phyloP scores from a whole-genome alignment of 257 asterid species.

The Fraxinus quadrangulata region DNA sequence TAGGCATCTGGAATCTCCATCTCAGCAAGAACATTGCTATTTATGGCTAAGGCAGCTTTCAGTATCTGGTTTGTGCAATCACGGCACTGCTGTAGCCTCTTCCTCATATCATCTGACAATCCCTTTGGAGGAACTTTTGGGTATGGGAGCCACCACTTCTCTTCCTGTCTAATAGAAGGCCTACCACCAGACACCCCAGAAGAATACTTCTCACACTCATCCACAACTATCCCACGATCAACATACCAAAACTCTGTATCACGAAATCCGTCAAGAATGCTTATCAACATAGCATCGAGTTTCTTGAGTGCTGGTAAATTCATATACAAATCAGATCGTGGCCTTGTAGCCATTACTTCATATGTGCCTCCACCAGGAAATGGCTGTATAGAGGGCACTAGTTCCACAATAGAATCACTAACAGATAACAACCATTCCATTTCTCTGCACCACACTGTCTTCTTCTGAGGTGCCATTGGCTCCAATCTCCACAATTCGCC shows the following conservation, averaged over 20 bases:
- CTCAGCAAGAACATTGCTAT: slow-evolving; percentile 81
- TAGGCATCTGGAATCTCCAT: slow-evolving; percentile 92
- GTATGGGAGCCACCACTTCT: slow-evolving; percentile 99
- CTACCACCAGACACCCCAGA: slow-evolving; percentile 54
- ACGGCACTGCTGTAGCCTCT: slow-evolving; percentile 89
- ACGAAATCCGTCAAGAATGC: slow-evolving; percentile 80
- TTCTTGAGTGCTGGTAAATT: slow-evolving; percentile 97
- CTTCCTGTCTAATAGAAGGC: slow-evolving; percentile 95
- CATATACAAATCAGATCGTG: slow-evolving; percentile 76
- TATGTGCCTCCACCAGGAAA: slow-evolving; percentile 81
- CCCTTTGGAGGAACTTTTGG: slow-evolving; percentile 94
- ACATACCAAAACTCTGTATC: slow-evolving; percentile 90
- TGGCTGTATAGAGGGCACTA: slow-evolving; percentile 82
- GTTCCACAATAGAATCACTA: slow-evolving; percentile 90
- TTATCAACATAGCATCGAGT: slow-evolving; percentile 88
- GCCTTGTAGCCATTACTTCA: slow-evolving; percentile 84
- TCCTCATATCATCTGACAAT: slow-evolving; percentile 73
- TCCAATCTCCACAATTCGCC: slow-evolving; percentile 98
- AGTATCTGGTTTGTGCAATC: slow-evolving; percentile 94
- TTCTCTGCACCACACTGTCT: slow-evolving; percentile 92
- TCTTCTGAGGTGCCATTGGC: slow-evolving; percentile 85
- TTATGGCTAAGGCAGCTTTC: slow-evolving; percentile 96
- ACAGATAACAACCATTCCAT: slow-evolving; percentile 92
- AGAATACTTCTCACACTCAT: slow-evolving; percentile 47
- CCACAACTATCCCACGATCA: slow-evolving; percentile 77